Evolutionary conservation across 495 filamentous ascomycete genomes (phyloP).

Genomic region (Chaetomidium leptoderma): DNA sequence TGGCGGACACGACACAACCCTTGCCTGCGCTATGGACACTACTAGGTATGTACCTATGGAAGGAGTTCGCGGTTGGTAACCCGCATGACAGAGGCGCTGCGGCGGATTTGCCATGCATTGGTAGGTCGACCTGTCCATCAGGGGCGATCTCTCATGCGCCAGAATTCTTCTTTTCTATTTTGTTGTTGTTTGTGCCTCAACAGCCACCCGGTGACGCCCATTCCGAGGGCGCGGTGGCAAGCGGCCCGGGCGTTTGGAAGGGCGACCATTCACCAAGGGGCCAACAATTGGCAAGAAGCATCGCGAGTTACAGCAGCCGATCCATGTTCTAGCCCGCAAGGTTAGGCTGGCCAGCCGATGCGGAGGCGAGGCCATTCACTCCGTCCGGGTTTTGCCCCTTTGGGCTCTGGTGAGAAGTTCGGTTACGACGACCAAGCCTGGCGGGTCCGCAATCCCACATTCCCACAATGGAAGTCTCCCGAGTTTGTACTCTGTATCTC

Average conservation of each 20-base stretch:
- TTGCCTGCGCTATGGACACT: no score
- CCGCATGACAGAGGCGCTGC: neutral
- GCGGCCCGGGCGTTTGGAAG: neutral
- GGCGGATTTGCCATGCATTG: neutral
- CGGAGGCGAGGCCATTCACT: conserved; percentile 3
- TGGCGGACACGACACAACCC: neutral
- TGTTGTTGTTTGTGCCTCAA: neutral
- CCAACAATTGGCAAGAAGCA: no score
- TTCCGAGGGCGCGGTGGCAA: conserved; percentile 5
- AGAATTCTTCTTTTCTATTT: neutral
- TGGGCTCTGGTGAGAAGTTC: neutral
- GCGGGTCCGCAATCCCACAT: neutral
- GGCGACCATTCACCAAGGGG: no score
- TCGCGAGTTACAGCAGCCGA: neutral
- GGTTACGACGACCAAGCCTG: neutral
- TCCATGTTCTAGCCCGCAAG: no score
- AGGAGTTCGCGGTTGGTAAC: neutral
- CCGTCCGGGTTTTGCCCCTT: neutral
- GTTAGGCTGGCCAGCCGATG: neutral
- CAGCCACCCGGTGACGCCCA: neutral
- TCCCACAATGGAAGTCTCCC: conserved; percentile 4
- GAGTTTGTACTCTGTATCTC: conserved; percentile 12
- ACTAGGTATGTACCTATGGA: no score
- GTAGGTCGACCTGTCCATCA: neutral
- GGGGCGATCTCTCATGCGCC: conserved; percentile 4